Base-by-base conservation (phyloP, 225 moss, liverwort and hornwort species). In the Lunularia cruciata region DNA sequence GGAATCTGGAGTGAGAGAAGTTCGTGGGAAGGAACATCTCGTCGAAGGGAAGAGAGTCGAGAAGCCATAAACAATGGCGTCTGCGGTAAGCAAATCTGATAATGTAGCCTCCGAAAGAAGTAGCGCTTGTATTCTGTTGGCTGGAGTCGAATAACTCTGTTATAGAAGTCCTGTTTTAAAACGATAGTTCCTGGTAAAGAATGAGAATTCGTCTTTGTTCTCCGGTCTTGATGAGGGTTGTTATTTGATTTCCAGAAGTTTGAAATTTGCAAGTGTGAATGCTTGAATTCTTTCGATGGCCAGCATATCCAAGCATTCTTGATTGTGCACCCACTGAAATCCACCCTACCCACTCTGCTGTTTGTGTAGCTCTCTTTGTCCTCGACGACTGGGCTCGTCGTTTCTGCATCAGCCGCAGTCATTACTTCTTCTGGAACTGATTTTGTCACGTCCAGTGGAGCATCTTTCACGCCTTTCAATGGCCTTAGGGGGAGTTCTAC, bases 401-500 rank as follows among this genome's bases (percentile, higher is more conserved):
- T 35, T 40, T 62, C 62, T 62, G 37, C 40, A 2, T 42, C 26
- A 20, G 26, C 45, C 18, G 27, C 63, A 26, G 45, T 27, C 15
- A 28, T 46, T 16, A 8, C 30, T 8, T 46, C 18, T 28, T 28
- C 45, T 16, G 46, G 6, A 9, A 3, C 42, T 5, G 61, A 61
- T 14, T 61, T 40, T 13, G 63, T 46, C 30, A 45, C 45, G 19
- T 64, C 63, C 46, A 64, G 46, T 8, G 63, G 63, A 15, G 30
- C 63, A 47, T 46, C 19, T 16, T 72, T 80, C 20, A 12, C 48
- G 12, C 56, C 72, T 19, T 75, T 72, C 55, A 72, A n/a, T 48
- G 79, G 79, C 1, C 67, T 80, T 36, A 72, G 68, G 61, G 57
- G 22, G 15, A 72, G 67, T 3, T 37, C 37, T 57, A 66, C 61